Percentiles rank a stretch among this genome's conserved stretches.
phyloP scores from a whole-genome alignment of 805 yeast species.

The Cyberlindnera nakhonratchasimensis region DNA sequence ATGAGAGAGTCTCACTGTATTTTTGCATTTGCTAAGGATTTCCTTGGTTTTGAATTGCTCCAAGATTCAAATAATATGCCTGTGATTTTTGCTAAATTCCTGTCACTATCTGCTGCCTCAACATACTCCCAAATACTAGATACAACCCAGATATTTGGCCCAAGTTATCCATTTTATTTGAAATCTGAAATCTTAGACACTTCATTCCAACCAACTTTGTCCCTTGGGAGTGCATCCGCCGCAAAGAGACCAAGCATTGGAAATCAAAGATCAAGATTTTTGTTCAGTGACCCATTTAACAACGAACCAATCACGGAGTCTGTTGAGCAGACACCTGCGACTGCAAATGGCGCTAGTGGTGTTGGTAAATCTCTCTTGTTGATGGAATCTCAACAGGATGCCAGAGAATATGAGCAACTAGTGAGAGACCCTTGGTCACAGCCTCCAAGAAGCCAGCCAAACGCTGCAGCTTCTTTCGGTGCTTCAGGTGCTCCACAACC shows the following conservation, averaged over 20 bases:
- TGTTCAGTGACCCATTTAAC: slow-evolving; percentile 64
- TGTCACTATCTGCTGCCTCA: slow-evolving; percentile 42
- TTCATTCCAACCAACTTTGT: slow-evolving; percentile 17
- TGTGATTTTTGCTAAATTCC: slow-evolving; percentile 43
- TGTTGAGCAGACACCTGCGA: slow-evolving; percentile 20
- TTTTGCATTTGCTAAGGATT: slow-evolving; percentile 68
- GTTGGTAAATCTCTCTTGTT: slow-evolving; percentile 39
- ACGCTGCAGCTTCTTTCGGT: slow-evolving; percentile 6
- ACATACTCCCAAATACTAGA: slow-evolving; percentile 39
- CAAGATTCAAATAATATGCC: slow-evolving; percentile 35
- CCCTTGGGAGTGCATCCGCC: slow-evolving; percentile 27
- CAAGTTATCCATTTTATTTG: slow-evolving; percentile 38
- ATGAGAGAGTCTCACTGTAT: slow-evolving; percentile 63
- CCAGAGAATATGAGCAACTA: slow-evolving; percentile 39
- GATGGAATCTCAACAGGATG: slow-evolving; percentile 36
- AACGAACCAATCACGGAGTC: slow-evolving; percentile 27
- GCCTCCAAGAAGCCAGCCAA: slow-evolving; percentile 8
- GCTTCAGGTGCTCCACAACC: slow-evolving; percentile 11
- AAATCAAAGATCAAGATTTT: slow-evolving; percentile 61
- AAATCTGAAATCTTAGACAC: slow-evolving; percentile 40
- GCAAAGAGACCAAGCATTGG: slow-evolving; percentile 54
- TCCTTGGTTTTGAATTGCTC: slow-evolving; percentile 45
- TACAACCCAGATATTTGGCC: slow-evolving; percentile 47
- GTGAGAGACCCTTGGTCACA: slow-evolving; percentile 43
- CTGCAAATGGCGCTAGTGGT: slow-evolving; percentile 37